Evolutionary conservation across 805 yeast species (phyloP).

Genomic region (Middelhovenomyces tepae): DNA sequence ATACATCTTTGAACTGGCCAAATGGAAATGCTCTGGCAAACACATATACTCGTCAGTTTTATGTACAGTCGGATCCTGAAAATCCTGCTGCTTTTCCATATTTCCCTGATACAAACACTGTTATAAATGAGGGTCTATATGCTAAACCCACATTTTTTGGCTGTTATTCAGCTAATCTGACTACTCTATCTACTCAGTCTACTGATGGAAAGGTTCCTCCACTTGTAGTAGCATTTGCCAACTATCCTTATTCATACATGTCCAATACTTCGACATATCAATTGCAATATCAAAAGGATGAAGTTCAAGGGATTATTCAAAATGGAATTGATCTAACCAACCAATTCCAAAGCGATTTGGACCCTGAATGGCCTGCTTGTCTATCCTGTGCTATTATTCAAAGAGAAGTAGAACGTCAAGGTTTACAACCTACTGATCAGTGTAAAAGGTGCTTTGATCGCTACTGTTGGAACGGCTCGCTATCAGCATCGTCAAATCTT

Average conservation of each 20-base stretch:
- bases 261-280: background rate
- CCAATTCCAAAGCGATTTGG: background rate
- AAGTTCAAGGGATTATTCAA: background rate
- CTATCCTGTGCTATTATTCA: slow-evolving; percentile 1
- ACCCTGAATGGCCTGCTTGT: background rate
- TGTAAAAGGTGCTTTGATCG: slow-evolving; percentile 1
- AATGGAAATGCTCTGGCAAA: slow-evolving; percentile 44
- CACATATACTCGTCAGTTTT: background rate
- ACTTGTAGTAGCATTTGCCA: background rate
- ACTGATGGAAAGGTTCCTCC: slow-evolving; percentile 1
- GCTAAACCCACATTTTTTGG: slow-evolving; percentile 1
- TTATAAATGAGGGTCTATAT: background rate
- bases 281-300: background rate
- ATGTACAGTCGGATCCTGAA: background rate
- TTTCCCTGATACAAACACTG: slow-evolving; percentile 1
- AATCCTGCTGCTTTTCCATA: background rate
- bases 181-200: background rate
- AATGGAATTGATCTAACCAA: slow-evolving; percentile 1
- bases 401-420: slow-evolving; percentile 1
- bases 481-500: no score
- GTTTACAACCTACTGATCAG: background rate
- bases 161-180: background rate
- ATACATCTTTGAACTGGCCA: slow-evolving; percentile 29
- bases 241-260: background rate
- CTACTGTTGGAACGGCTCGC: slow-evolving; percentile 2